Conservation (phyloP, 768 basidiomycete species). For the Psilocybe cubensis region DNA sequence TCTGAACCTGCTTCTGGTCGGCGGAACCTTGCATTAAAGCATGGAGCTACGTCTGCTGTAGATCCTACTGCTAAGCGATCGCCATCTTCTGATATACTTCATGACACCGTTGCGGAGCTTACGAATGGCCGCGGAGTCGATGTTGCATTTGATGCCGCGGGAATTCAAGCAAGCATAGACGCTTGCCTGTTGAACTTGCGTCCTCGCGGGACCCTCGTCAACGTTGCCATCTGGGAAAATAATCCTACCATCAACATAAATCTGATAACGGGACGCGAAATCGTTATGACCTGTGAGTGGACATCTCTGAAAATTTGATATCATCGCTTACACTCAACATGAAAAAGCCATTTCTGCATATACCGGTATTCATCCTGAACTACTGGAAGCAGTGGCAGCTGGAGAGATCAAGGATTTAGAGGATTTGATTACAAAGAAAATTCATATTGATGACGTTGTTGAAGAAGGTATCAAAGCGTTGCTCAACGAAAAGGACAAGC, state of each 20-base stretch:
- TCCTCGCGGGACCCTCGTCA: slow-evolving; percentile 41
- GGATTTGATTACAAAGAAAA: slow-evolving; percentile 45
- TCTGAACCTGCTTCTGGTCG: slow-evolving; percentile 46
- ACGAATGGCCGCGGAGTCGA: slow-evolving; percentile 42
- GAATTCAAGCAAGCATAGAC: slow-evolving; percentile 40
- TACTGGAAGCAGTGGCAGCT: slow-evolving; percentile 40
- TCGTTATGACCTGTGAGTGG: slow-evolving; percentile 37
- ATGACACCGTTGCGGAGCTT: slow-evolving; percentile 25
- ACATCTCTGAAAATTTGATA: too few species aligned
- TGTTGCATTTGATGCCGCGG: slow-evolving; percentile 51
- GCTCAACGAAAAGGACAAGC: slow-evolving; percentile 41
- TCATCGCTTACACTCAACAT: too few species aligned
- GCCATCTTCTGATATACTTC: slow-evolving; percentile 10
- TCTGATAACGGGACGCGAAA: slow-evolving; percentile 38
- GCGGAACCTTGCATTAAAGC: slow-evolving; percentile 36
- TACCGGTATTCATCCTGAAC: slow-evolving; percentile 39
- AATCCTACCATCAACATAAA: slow-evolving; percentile 39
- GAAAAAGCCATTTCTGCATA: too few species aligned
- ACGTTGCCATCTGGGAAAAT: slow-evolving; percentile 48
- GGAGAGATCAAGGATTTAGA: slow-evolving; percentile 43
- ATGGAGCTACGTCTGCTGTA: slow-evolving; percentile 40
- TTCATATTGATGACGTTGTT: slow-evolving; percentile 44
- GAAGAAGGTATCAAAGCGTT: slow-evolving; percentile 45
- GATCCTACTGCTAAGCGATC: slow-evolving; percentile 33
- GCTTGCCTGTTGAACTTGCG: slow-evolving; percentile 38